Evolutionary conservation across 257 asterid genomes (phyloP).

Genomic region (Nicotiana sylvestris): DNA sequence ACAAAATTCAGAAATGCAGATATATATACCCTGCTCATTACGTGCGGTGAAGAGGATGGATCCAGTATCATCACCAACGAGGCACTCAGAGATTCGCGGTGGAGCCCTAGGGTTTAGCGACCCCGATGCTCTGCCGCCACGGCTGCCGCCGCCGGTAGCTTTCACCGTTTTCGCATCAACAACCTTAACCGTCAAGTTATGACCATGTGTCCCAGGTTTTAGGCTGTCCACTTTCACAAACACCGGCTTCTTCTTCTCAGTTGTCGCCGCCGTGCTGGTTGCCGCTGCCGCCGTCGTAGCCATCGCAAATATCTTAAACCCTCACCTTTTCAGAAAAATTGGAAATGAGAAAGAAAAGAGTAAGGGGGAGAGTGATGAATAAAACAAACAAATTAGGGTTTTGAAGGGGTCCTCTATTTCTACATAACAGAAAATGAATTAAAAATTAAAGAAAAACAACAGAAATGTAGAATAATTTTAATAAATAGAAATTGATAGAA

Average conservation of each 20-base stretch:
- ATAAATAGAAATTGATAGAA: background rate
- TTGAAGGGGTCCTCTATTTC: background rate
- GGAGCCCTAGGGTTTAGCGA: slow-evolving; percentile 26
- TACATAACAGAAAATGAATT: too few relatives aligned
- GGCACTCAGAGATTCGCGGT: slow-evolving; percentile 32
- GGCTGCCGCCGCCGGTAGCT: slow-evolving; percentile 19
- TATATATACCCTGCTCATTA: slow-evolving; percentile 30
- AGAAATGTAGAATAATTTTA: background rate
- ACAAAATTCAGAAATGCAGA: background rate
- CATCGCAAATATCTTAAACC: slow-evolving; percentile 20
- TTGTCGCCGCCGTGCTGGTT: slow-evolving; percentile 5
- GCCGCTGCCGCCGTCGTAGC: slow-evolving; percentile 24
- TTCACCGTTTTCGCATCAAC: slow-evolving; percentile 27
- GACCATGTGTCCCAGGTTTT: slow-evolving; percentile 43
- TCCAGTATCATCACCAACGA: slow-evolving; percentile 39
- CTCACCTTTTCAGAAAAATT: slow-evolving; percentile 4
- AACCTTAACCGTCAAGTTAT: slow-evolving; percentile 39
- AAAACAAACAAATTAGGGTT: background rate
- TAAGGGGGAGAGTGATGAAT: background rate
- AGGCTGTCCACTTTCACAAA: slow-evolving; percentile 38
- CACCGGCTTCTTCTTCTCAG: slow-evolving; percentile 38
- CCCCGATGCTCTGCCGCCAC: slow-evolving; percentile 9
- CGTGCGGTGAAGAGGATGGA: slow-evolving; percentile 35
- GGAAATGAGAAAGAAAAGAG: background rate
- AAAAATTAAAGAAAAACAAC: background rate